Evolutionary conservation across 2,329 filamentous ascomycete species (phyloP).

Genomic region (Helicocarpus griseus): DNA sequence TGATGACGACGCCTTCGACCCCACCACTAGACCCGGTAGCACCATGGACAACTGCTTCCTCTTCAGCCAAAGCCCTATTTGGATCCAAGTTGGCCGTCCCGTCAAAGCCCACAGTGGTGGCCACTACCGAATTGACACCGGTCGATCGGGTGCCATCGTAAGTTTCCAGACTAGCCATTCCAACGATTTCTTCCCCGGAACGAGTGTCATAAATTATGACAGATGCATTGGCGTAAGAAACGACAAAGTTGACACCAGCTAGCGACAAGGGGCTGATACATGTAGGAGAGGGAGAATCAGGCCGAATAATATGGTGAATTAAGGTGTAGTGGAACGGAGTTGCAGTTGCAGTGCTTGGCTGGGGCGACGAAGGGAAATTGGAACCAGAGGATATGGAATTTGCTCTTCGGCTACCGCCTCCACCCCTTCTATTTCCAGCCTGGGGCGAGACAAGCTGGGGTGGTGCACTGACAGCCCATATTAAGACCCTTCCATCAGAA

Average conservation of each 20-base stretch:
- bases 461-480: conserved; percentile 90
- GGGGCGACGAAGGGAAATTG: conserved; percentile 80
- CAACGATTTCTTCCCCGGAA: conserved; percentile 80
- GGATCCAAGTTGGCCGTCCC: conserved; percentile 50
- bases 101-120: conserved; percentile 74
- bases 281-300: conserved; percentile 66
- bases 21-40: conserved; percentile 75
- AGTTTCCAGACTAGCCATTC: conserved; percentile 89
- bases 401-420: conserved; percentile 67
- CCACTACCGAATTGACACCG: conserved; percentile 82
- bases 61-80: conserved; percentile 52
- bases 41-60: conserved; percentile 64
- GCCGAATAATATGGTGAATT: conserved; percentile 71
- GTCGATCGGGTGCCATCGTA: conserved; percentile 79
- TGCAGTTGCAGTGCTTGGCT: conserved; percentile 74
- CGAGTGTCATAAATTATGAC: conserved; percentile 88
- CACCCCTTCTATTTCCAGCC: conserved; percentile 57
- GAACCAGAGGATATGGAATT: conserved; percentile 94
- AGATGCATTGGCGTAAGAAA: conserved; percentile 81
- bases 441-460: conserved; percentile 77
- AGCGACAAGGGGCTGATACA: conserved; percentile 83
- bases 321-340: conserved; percentile 83
- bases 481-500: conserved; percentile 80
- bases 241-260: conserved; percentile 80
- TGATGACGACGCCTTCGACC: conserved; percentile 89